Evolutionary conservation across 2,329 filamentous ascomycete genomes (phyloP).

Genomic region (Ophiosphaerella korrae): DNA sequence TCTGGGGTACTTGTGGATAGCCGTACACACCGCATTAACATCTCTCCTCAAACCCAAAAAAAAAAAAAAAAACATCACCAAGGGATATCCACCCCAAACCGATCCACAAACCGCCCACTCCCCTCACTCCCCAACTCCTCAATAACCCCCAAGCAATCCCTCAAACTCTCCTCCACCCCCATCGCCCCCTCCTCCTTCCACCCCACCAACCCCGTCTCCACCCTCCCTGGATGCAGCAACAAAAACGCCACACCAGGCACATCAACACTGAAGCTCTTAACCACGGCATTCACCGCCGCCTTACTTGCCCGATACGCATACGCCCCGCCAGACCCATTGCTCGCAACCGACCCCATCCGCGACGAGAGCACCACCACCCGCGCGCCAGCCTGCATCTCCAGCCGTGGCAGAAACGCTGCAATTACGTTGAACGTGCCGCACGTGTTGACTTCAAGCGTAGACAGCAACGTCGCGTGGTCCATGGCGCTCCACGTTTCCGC

Average conservation of each 20-base stretch:
- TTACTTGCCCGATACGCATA: conserved; percentile 57
- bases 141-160: conserved; percentile 47
- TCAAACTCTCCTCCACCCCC: conserved; percentile 48
- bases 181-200: conserved; percentile 55
- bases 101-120: conserved; percentile 51
- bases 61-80: conserved; percentile 40
- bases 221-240: conserved; percentile 53
- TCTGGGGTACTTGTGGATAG: too few species aligned
- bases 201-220: conserved; percentile 52
- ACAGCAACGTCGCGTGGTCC: conserved; percentile 46
- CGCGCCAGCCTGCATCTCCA: conserved; percentile 18
- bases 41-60: too few species aligned
- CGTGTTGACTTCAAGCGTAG: conserved; percentile 50
- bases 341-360: conserved; percentile 51
- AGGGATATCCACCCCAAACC: conserved; percentile 49
- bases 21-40: too few species aligned
- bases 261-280: conserved; percentile 52
- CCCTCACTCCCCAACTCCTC: conserved; percentile 33
- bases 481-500: conserved; percentile 51
- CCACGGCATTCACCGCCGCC: conserved; percentile 53
- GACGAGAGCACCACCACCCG: conserved; percentile 52
- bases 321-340: conserved; percentile 48
- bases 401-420: conserved; percentile 43
- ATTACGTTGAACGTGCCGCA: conserved; percentile 51
- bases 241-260: conserved; percentile 50